Evolutionary conservation across 257 asterid species (phyloP).

Genomic region (Verbena officinalis): DNA sequence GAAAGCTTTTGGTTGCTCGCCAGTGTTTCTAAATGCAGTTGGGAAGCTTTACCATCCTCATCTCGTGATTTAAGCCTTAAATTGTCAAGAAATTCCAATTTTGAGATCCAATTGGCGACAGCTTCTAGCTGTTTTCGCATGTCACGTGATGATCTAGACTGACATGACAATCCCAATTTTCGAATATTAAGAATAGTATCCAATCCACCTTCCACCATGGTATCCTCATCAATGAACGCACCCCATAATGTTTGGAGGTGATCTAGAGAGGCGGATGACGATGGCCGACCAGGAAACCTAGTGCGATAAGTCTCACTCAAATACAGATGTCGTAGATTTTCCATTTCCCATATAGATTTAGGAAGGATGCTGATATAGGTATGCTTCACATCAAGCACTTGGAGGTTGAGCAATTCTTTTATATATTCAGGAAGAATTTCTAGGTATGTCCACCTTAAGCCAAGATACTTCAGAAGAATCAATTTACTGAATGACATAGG

Average conservation of each 20-base stretch:
- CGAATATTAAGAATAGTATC: conserved; percentile 17
- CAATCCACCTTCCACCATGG: conserved; percentile 19
- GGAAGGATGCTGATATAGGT: conserved; percentile 40
- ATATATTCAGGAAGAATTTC: conserved; percentile 25
- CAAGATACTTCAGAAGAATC: conserved; percentile 27
- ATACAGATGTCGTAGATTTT: conserved; percentile 35
- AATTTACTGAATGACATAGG: conserved; percentile 20
- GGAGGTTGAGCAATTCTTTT: conserved; percentile 26
- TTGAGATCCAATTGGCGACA: conserved; percentile 31
- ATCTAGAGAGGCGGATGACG: conserved; percentile 4
- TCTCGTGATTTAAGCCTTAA: conserved; percentile 36
- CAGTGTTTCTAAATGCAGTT: conserved; percentile 33
- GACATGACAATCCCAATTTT: conserved; percentile 36
- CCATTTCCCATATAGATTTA: conserved; percentile 36
- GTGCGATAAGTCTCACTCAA: conserved; percentile 40
- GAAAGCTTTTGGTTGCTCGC: conserved; percentile 15
- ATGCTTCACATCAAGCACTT: conserved; percentile 38
- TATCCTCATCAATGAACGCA: conserved; percentile 32
- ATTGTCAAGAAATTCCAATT: conserved; percentile 12
- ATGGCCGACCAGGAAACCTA: conserved; percentile 28
- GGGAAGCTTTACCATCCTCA: conserved; percentile 7
- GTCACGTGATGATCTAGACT: conserved; percentile 7
- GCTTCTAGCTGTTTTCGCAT: conserved; percentile 11
- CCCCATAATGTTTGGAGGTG: conserved; percentile 40
- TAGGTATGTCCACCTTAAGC: conserved; percentile 39